phyloP scores from a whole-genome alignment of 2,329 filamentous ascomycete genomes.

The Nannizziopsis arthrosporioides region DNA sequence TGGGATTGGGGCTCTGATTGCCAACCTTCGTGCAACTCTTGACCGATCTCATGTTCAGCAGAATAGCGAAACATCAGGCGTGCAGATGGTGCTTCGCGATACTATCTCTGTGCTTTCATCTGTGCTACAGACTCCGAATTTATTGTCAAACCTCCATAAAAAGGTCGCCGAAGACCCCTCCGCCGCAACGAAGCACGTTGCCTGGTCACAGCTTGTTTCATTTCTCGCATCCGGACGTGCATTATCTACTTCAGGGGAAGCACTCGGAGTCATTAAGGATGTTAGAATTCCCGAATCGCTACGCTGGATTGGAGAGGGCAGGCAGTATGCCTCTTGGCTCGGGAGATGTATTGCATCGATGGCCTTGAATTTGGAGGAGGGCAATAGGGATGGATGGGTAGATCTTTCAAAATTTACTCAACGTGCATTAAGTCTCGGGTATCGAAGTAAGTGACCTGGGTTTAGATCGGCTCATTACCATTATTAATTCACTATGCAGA shows the following conservation, averaged over 20 bases:
- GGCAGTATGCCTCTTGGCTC: slow-evolving; percentile 59
- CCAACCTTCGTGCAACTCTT: slow-evolving; percentile 54
- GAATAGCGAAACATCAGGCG: slow-evolving; percentile 25
- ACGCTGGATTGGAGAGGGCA: slow-evolving; percentile 55
- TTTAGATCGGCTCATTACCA: not conserved
- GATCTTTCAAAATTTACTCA: slow-evolving; percentile 38
- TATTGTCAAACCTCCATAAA: slow-evolving; percentile 35
- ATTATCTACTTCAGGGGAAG: slow-evolving; percentile 47
- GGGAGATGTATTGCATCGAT: slow-evolving; percentile 48
- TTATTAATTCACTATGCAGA: slow-evolving; percentile 24
- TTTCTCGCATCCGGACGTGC: slow-evolving; percentile 51
- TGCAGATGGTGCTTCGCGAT: slow-evolving; percentile 26
- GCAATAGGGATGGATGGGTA: slow-evolving; percentile 23
- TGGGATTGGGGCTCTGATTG: slow-evolving; percentile 64
- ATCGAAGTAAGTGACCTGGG: slow-evolving; percentile 45
- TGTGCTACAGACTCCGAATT: slow-evolving; percentile 35
- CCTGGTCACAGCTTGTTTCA: slow-evolving; percentile 53
- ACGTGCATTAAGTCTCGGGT: slow-evolving; percentile 58
- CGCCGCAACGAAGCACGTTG: slow-evolving; percentile 37
- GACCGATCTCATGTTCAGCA: slow-evolving; percentile 19
- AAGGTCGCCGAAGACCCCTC: slow-evolving; percentile 33
- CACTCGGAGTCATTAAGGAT: slow-evolving; percentile 31
- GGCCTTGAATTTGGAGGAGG: slow-evolving; percentile 32
- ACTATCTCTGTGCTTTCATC: slow-evolving; percentile 28
- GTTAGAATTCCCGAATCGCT: slow-evolving; percentile 18